These are phyloP conservation scores for Chrysanthemum seticuspe DNA, from an alignment of 129 eudicot genomes.

Conservation along the genomic window DNA sequence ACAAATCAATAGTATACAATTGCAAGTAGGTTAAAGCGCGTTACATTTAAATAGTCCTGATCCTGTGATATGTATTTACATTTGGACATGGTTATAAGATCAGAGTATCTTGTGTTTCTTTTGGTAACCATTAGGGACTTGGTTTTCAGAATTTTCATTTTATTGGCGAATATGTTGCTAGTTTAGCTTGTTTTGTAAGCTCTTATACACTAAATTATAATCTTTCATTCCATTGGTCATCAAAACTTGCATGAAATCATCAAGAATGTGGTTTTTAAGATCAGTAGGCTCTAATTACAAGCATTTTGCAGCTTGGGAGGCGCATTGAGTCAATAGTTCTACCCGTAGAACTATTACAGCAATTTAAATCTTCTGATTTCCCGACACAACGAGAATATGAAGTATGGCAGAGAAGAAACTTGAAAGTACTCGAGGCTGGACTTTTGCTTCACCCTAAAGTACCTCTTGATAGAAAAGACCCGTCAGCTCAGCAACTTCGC, in stretches of 20 bases:
- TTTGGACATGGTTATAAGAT: too few relatives aligned
- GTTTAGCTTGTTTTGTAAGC: constrained; percentile 1
- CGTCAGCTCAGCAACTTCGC: constrained; percentile 51
- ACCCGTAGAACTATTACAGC: constrained; percentile 77
- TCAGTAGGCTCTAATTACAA: constrained; percentile 2
- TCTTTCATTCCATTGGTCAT: too few relatives aligned
- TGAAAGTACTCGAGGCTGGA: constrained; percentile 83
- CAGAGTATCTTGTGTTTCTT: not conserved
- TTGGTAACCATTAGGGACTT: not conserved
- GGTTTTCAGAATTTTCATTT: not conserved
- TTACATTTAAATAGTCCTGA: too few relatives aligned
- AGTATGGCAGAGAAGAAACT: constrained; percentile 67
- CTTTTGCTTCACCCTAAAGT: constrained; percentile 64
- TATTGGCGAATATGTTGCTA: not conserved
- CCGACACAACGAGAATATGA: constrained; percentile 56
- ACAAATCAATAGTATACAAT: too few relatives aligned
- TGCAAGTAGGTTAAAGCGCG: too few relatives aligned
- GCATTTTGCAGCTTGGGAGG: constrained; percentile 68
- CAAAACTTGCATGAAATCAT: too few relatives aligned
- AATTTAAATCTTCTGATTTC: constrained; percentile 66
- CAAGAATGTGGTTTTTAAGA: too few relatives aligned
- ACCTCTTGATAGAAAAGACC: constrained; percentile 52
- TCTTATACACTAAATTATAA: not conserved
- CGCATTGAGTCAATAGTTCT: constrained; percentile 71
- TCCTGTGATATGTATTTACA: too few relatives aligned